Conservation (phyloP, 2,329 filamentous ascomycete genomes). For the Aspergillus unguis region DNA sequence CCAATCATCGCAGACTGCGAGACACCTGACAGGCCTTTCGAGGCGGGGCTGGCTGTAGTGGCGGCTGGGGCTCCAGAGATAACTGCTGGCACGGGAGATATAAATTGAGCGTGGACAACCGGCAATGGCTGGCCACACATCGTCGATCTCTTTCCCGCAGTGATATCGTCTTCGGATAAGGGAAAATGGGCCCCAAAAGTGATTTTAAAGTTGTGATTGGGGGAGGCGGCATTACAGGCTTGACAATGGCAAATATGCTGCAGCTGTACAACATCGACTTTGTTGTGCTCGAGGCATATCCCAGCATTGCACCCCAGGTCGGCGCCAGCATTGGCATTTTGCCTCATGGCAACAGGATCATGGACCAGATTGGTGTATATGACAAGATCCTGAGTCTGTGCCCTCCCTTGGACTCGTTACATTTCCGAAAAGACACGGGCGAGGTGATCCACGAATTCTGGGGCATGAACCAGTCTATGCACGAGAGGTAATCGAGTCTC, state of each 20-base stretch:
- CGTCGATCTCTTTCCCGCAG: too few species aligned
- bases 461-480: background rate
- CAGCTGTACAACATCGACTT: conserved; percentile 48
- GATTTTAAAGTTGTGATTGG: conserved; percentile 42
- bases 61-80: too few species aligned
- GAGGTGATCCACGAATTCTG: background rate
- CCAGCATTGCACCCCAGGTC: conserved; percentile 35
- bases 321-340: conserved; percentile 50
- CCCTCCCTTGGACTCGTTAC: background rate
- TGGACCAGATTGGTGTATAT: conserved; percentile 49
- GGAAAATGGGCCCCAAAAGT: too few species aligned
- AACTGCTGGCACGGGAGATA: too few species aligned
- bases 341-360: conserved; percentile 43
- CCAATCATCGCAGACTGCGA: too few species aligned
- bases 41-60: too few species aligned
- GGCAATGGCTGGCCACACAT: too few species aligned
- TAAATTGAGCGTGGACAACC: too few species aligned
- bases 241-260: conserved; percentile 47
- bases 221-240: conserved; percentile 50
- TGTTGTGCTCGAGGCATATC: conserved; percentile 47
- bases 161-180: too few species aligned
- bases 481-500: too few species aligned
- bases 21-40: too few species aligned
- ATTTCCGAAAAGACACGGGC: background rate
- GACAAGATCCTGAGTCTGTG: background rate